These are phyloP conservation scores for Seiridium cupressi DNA, from an alignment of 2,329 filamentous ascomycete species.

Conservation along the genomic window DNA sequence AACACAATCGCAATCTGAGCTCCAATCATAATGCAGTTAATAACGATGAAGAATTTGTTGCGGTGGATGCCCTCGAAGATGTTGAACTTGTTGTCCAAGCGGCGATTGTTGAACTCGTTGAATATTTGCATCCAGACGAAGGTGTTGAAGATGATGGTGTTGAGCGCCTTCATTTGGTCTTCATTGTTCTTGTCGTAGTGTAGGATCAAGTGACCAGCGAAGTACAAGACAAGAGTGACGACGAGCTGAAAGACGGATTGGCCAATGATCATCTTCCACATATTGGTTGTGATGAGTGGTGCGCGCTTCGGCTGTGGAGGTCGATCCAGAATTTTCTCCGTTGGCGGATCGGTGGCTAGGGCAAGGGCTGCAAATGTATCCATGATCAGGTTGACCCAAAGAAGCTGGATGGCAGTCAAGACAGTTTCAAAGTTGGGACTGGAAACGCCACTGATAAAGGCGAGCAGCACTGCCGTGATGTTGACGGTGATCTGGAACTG, in stretches of 20 bases:
- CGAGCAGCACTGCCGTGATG: conserved; percentile 64
- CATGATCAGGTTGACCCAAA: conserved; percentile 72
- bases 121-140: conserved; percentile 75
- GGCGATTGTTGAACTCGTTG: conserved; percentile 66
- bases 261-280: conserved; percentile 67
- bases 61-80: conserved; percentile 56
- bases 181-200: conserved; percentile 41
- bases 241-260: conserved; percentile 60
- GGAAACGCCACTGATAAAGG: conserved; percentile 63
- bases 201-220: conserved; percentile 56
- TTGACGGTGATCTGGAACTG: conserved; percentile 72
- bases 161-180: conserved; percentile 41
- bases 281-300: conserved; percentile 67
- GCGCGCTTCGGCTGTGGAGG: conserved; percentile 60
- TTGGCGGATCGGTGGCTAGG: conserved; percentile 62
- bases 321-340: conserved; percentile 54
- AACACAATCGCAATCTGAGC: conserved; percentile 58
- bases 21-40: conserved; percentile 56
- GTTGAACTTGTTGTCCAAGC: conserved; percentile 62
- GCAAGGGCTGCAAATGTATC: conserved; percentile 66
- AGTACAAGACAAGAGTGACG: conserved; percentile 60
- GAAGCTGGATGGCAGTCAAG: conserved; percentile 63
- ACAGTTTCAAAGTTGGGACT: conserved; percentile 54
- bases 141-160: conserved; percentile 66
- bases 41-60: conserved; percentile 57